These are phyloP conservation scores for Populus deltoides DNA, from an alignment of 345 rosid species.

Conservation along the genomic window DNA sequence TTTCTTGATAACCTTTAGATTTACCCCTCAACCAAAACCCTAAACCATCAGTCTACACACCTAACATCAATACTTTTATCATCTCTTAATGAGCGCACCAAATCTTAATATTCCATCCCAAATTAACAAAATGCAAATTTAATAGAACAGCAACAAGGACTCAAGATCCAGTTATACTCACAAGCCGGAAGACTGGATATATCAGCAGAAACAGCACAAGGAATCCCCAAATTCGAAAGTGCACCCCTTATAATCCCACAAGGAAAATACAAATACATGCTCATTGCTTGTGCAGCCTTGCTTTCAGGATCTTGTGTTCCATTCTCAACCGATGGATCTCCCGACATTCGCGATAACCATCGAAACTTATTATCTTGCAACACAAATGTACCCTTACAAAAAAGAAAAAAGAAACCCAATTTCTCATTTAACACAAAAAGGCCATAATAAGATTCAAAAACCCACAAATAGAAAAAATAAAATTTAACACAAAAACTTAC, in stretches of 20 bases:
- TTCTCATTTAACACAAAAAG: not conserved
- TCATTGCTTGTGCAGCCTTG: conserved; percentile 66
- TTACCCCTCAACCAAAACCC: too few species aligned
- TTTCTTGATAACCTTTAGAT: not conserved
- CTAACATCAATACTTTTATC: too few species aligned
- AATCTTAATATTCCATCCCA: not conserved
- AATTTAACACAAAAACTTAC: conserved; percentile 31
- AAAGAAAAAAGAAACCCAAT: conserved; percentile 5
- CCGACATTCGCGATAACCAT: conserved; percentile 76
- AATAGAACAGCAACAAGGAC: not conserved
- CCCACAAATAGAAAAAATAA: not conserved
- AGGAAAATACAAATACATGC: conserved; percentile 89
- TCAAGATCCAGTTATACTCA: conserved; percentile 36
- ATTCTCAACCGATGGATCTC: conserved; percentile 54
- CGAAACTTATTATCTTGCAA: conserved; percentile 92
- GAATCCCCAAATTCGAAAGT: conserved; percentile 92
- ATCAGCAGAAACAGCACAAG: conserved; percentile 95
- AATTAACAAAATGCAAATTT: not conserved
- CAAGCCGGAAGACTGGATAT: conserved; percentile 92
- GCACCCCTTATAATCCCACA: conserved; percentile 97
- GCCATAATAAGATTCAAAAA: not conserved
- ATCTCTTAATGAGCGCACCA: not conserved
- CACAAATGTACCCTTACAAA: conserved; percentile 87
- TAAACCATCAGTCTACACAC: too few species aligned
- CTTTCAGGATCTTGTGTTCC: conserved; percentile 60